Conservation (phyloP, 1,284 basidiomycete species). For the Ganoderma sinense region DNA sequence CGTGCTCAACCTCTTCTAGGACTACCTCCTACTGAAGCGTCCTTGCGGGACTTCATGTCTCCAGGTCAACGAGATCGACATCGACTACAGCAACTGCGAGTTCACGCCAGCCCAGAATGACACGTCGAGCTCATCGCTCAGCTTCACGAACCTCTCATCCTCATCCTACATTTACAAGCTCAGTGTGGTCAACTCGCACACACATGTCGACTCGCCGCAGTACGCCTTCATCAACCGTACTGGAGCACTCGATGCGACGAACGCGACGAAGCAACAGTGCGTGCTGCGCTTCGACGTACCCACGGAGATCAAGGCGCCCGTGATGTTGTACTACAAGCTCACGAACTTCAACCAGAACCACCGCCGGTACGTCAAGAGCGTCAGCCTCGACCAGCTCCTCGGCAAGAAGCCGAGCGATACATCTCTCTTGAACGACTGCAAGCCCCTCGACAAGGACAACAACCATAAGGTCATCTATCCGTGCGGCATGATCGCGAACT, state of each 20-base stretch:
- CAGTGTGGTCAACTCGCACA: conserved; percentile 61
- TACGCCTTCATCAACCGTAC: conserved; percentile 75
- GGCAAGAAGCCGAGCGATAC: conserved; percentile 67
- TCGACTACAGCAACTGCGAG: conserved; percentile 97
- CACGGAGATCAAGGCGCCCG: conserved; percentile 75
- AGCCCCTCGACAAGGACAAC: conserved; percentile 73
- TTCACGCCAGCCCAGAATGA: conserved; percentile 36
- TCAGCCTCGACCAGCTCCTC: conserved; percentile 86
- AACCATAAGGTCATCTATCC: conserved; percentile 79
- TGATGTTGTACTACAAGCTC: conserved; percentile 97
- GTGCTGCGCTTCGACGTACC: conserved; percentile 86
- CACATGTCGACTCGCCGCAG: conserved; percentile 57
- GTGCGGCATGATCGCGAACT: conserved; percentile 98
- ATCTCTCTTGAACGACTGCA: conserved; percentile 83
- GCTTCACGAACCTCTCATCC: conserved; percentile 63
- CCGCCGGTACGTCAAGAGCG: conserved; percentile 94
- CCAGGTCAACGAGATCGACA: conserved; percentile 90
- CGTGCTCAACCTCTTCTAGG: conserved; percentile 28
- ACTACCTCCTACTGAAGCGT: neutral
- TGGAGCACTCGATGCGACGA: conserved; percentile 46
- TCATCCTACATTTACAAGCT: conserved; percentile 73
- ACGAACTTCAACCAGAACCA: conserved; percentile 99
- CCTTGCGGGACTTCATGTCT: neutral
- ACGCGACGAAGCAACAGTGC: conserved; percentile 67
- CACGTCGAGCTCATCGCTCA: conserved; percentile 51